These are phyloP conservation scores for Botryotinia calthae DNA, from an alignment of 2,329 filamentous ascomycete species.

Conservation along the genomic window DNA sequence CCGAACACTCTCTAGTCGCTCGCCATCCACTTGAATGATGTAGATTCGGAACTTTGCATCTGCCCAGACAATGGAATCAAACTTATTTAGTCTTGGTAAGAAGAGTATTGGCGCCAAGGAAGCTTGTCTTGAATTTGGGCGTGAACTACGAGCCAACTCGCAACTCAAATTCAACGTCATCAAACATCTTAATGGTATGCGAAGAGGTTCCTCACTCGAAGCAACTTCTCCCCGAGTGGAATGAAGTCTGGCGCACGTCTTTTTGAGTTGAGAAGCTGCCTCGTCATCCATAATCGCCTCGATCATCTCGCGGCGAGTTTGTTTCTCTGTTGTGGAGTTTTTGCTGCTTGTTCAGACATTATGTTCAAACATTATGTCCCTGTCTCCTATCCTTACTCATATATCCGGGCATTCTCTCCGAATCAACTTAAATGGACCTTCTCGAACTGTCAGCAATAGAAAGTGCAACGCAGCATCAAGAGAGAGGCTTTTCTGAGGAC, in stretches of 20 bases:
- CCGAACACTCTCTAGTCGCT: not conserved
- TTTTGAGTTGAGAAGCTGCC: no score
- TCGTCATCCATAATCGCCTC: not conserved
- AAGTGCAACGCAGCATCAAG: not conserved
- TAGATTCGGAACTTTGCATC: not conserved
- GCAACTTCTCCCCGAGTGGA: not conserved
- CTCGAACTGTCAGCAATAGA: not conserved
- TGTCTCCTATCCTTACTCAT: not conserved
- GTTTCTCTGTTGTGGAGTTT: not conserved
- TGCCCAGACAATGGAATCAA: not conserved
- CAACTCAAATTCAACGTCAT: slow-evolving; percentile 20
- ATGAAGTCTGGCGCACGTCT: not conserved
- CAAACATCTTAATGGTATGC: not conserved
- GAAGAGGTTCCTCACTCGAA: not conserved
- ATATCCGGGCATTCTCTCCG: not conserved
- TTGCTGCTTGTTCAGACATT: not conserved
- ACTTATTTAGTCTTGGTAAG: not conserved
- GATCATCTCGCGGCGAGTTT: not conserved
- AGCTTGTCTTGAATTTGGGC: not conserved
- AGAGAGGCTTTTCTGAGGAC: not conserved
- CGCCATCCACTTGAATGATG: not conserved
- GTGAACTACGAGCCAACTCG: not conserved
- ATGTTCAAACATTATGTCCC: no score
- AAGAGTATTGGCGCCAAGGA: slow-evolving; percentile 16
- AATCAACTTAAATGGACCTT: not conserved